A percentile compares a stretch with the other conserved stretches of the same genome.
Conservation (phyloP, 2,329 filamentous ascomycete genomes). For the Sarocladium kiliense region DNA sequence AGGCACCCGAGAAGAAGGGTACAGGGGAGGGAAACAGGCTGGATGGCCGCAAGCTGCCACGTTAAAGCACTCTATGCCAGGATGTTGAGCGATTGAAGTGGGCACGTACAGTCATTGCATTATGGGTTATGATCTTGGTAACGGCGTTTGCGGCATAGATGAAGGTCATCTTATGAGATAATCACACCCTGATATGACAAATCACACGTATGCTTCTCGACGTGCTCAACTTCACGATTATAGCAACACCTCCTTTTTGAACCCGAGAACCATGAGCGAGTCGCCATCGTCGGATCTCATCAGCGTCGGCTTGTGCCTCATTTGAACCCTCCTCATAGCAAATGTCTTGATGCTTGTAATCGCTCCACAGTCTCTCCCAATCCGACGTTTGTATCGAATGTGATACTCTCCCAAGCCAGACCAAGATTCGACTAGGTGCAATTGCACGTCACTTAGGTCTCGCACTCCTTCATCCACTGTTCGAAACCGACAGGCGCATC, state of each 20-base stretch:
- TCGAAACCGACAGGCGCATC: neutral
- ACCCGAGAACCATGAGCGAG: too few species aligned
- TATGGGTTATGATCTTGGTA: neutral
- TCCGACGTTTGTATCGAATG: too few species aligned
- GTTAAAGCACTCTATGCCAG: constrained; percentile 18
- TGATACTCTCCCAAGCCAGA: too few species aligned
- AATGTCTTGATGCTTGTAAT: too few species aligned
- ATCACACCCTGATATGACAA: neutral
- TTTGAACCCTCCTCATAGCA: neutral
- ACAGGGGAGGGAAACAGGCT: constrained; percentile 37
- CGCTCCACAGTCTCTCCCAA: too few species aligned
- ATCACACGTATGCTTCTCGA: neutral
- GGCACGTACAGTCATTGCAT: constrained; percentile 17
- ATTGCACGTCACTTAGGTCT: neutral
- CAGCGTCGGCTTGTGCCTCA: too few species aligned
- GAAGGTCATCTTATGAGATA: neutral
- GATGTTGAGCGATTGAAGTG: neutral
- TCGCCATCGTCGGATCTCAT: too few species aligned
- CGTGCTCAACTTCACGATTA: too few species aligned
- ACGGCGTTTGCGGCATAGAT: constrained; percentile 3
- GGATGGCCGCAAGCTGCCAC: constrained; percentile 30
- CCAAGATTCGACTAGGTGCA: too few species aligned
- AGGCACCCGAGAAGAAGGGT: constrained; percentile 42
- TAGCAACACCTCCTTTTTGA: too few species aligned
- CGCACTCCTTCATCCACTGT: neutral